Evolutionary conservation across 305 asterid species (phyloP), one percentile per base, ranked within the genome.

Genomic region (Rubia balearica): DNA sequence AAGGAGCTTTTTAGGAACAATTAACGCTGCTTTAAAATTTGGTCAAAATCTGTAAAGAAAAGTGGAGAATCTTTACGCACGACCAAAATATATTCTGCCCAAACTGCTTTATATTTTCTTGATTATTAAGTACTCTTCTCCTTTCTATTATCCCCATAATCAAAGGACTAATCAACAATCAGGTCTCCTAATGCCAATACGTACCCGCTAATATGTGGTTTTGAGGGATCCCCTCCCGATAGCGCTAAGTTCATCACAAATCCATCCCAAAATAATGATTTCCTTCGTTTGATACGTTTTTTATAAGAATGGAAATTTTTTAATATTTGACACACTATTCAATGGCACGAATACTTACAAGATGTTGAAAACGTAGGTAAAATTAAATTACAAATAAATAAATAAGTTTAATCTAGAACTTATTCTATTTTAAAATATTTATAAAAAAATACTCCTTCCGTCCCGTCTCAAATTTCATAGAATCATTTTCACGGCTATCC

Each of bases 31-130:
- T 61, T 12, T 27, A 30, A 1, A 38, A 13, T 22, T 3, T 27
- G 61, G 61, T 67, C 71, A 27, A 51, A 67, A 51, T 49, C 62
- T 24, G 21, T 14, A 17, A 51, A 17, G 36, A 68, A 61, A 51
- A 68, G 71, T 49, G 71, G 60, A 33, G 62, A 33, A 51, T 49
- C 30, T 27, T 0, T 27, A 61, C 45, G 22, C 42, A 14, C 19
- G 46, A 13, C 67, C 65, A 61, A 61, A 19, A 2, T 14, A 14
- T 51, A 51, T 51, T 51, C 22, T 11, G 49, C 49, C 49, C 17
- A 17, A 6, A 4, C 57, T 7, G 17, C 57, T 51, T 16, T 51
- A 51, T 49, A 13, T 49, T 7, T 11, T 13, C 2, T 2, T 27
- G 1, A 27, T 38, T 13, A 30, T 61, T 30, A 2, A 61, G 2